phyloP scores from a whole-genome alignment of 345 rosid genomes.

The Zanthoxylum bungeanum region DNA sequence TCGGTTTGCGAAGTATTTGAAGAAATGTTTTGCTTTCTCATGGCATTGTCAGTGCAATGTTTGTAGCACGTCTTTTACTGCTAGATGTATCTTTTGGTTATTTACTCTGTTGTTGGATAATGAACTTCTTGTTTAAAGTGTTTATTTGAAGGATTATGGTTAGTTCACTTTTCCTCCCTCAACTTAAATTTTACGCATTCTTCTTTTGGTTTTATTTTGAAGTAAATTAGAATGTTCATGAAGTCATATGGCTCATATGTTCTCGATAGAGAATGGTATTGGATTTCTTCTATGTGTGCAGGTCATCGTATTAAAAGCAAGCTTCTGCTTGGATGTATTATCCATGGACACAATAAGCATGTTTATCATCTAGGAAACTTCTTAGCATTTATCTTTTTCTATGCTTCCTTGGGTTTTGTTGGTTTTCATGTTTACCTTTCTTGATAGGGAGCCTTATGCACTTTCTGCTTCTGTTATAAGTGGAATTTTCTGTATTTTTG shows the following conservation, averaged over 20 bases:
- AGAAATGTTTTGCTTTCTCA: slow-evolving; percentile 48
- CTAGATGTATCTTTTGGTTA: slow-evolving; percentile 59
- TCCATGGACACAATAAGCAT: neutral
- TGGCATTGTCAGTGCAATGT: slow-evolving; percentile 45
- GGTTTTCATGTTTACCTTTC: too few relatives aligned
- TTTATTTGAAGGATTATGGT: slow-evolving; percentile 18
- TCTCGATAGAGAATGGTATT: neutral
- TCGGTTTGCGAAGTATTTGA: slow-evolving; percentile 40
- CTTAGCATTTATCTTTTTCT: slow-evolving; percentile 3
- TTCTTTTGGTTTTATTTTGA: neutral
- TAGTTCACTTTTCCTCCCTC: neutral
- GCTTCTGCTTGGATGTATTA: slow-evolving; percentile 7
- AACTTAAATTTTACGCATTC: neutral
- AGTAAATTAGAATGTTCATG: neutral
- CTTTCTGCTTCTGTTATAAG: neutral
- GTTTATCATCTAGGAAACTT: neutral
- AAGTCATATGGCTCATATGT: slow-evolving; percentile 8
- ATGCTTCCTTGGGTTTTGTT: neutral
- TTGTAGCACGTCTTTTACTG: slow-evolving; percentile 54
- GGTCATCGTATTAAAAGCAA: neutral
- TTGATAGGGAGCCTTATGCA: too few relatives aligned
- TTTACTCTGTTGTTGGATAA: slow-evolving; percentile 27
- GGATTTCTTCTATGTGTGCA: neutral
- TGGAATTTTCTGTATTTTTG: slow-evolving; percentile 12
- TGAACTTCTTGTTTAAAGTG: slow-evolving; percentile 22